A percentile compares a stretch with the other conserved stretches of the same genome.
phyloP scores from a whole-genome alignment of 192 early-diverging fungal species.

The Rhizoclosmatium globosum region DNA sequence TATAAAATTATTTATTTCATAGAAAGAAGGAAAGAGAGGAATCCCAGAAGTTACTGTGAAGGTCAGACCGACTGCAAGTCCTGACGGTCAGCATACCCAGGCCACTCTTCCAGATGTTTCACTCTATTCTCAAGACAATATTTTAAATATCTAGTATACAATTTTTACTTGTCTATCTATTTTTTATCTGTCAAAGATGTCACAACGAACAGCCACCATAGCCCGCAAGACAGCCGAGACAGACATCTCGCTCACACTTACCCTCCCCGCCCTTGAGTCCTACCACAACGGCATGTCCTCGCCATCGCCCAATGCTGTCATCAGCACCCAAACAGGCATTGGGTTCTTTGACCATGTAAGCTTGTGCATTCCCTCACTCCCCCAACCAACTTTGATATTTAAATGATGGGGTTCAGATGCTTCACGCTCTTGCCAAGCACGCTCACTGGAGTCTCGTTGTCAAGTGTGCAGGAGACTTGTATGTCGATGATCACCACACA shows the following conservation, averaged over 20 bases:
- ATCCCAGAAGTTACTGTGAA: too few relatives aligned
- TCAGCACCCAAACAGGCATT: constrained; percentile 89
- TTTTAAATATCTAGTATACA: too few relatives aligned
- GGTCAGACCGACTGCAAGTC: too few relatives aligned
- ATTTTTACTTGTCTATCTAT: too few relatives aligned
- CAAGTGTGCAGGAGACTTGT: constrained; percentile 90
- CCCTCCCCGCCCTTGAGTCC: constrained; percentile 61
- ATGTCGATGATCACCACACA: constrained; percentile 99
- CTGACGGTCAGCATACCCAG: too few relatives aligned
- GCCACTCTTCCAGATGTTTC: too few relatives aligned
- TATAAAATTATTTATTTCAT: too few relatives aligned
- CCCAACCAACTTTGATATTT: neutral
- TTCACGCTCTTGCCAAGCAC: constrained; percentile 97
- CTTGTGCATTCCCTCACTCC: neutral
- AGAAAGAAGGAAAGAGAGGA: too few relatives aligned
- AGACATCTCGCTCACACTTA: constrained; percentile 77
- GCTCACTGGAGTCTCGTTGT: constrained; percentile 87
- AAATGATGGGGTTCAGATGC: constrained; percentile 72
- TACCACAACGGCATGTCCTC: constrained; percentile 32
- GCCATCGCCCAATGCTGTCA: constrained; percentile 64
- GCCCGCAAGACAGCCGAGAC: constrained; percentile 95
- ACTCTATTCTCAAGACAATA: too few relatives aligned
- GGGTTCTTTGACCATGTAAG: constrained; percentile 97
- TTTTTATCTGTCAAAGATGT: too few relatives aligned
- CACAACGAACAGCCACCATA: constrained; percentile 47